Evolutionary conservation across 768 basidiomycete species (phyloP), one percentile per base, ranked within the genome.

Genomic region (Saitozyma sp.): DNA sequence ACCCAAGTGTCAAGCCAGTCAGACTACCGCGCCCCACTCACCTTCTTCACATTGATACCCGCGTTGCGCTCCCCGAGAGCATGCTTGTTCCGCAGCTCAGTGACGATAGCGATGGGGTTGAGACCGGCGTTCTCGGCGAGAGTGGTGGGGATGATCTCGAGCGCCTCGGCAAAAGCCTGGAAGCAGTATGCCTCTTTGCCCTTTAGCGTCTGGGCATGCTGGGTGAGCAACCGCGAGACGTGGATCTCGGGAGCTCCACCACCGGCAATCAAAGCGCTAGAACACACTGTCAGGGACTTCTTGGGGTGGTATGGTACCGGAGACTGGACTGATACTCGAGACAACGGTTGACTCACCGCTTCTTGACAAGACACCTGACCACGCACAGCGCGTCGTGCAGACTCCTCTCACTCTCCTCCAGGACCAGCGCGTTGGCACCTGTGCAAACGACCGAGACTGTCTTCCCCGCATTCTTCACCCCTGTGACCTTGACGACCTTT

Each of bases 111-210:
- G 68, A 99, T 97, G 7, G 96, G 92, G 81, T 98, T 96, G 61
- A 99, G 84, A 49, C 96, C 96, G 20, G 96, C 96, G 77, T 99
- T 99, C 82, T 99, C 96, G 29, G 96, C 96, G 19, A 99, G 84
- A 0, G 96, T 99, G 2, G 89, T 95, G 5, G 96, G 96, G 65
- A 99, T 98, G 65, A 98, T 90, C 80, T 98, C 96, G 54, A 99
- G 84, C 1, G 96, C 93, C 73, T 98, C 95, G 38, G 96, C 94
- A 75, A 92, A 99, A 4, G 93, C 94, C 73, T 96, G 91, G 87
- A 97, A 96, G 80, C 96, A 98, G 80, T 97, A 98, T 9, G 95
- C 91, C 80, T 98, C 94, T 89, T 97, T 97, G 54, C 96, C 95
- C 80, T 89, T 95, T 64, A 98, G 84, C 0, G 92, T 89, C 68